phyloP scores from a whole-genome alignment of 768 basidiomycete species.

The Collybiopsis luxurians region DNA sequence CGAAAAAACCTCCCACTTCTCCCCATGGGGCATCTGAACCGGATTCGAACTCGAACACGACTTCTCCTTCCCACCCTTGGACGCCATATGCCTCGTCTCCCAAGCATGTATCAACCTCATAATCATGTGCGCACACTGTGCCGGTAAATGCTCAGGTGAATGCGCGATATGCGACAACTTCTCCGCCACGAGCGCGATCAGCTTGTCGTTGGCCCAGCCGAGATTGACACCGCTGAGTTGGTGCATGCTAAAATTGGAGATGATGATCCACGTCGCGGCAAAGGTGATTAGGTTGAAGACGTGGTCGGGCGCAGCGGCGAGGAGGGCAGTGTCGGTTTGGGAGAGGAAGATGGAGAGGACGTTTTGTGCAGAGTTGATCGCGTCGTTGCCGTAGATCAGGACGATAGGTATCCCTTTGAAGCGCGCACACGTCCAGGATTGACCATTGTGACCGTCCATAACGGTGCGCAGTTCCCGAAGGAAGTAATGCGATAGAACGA shows the following conservation, averaged over 20 bases:
- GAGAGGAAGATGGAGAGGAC: constrained; percentile 33
- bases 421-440: constrained; percentile 31
- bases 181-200: constrained; percentile 32
- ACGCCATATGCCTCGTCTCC: constrained; percentile 23
- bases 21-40: constrained; percentile 13
- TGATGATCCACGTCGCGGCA: constrained; percentile 40
- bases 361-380: constrained; percentile 33
- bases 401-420: constrained; percentile 31
- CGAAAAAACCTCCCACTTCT: constrained; percentile 4
- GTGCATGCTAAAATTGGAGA: constrained; percentile 38
- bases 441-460: constrained; percentile 21
- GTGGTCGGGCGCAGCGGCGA: constrained; percentile 39
- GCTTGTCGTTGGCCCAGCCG: constrained; percentile 33
- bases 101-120: constrained; percentile 27
- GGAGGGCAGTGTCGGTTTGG: constrained; percentile 27
- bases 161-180: constrained; percentile 30
- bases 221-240: constrained; percentile 31
- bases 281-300: constrained; percentile 40
- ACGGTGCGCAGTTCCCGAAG: constrained; percentile 19
- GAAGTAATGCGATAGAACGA: constrained; percentile 36
- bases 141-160: constrained; percentile 36
- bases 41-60: too few species aligned
- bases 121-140: constrained; percentile 41
- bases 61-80: constrained; percentile 16
- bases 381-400: constrained; percentile 34